phyloP scores from a whole-genome alignment of 2,329 filamentous ascomycete genomes.

The Dactylellina cionopaga region DNA sequence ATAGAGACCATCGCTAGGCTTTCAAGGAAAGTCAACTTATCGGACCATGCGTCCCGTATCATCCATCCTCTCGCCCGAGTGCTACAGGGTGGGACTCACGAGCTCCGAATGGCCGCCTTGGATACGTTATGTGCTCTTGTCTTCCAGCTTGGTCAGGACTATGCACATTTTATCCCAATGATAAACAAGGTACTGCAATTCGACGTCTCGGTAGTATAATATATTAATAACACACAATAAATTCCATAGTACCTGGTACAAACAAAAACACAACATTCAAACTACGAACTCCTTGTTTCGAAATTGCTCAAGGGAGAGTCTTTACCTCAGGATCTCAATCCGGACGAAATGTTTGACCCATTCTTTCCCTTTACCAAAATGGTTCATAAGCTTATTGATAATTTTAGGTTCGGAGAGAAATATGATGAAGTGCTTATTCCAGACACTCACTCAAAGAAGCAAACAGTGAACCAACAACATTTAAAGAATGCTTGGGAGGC shows the following conservation, averaged over 20 bases:
- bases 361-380: not conserved
- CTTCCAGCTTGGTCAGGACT: conserved; percentile 94
- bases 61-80: conserved; percentile 91
- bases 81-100: conserved; percentile 75
- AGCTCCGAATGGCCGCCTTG: conserved; percentile 81
- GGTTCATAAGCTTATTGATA: not conserved
- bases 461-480: conserved; percentile 97
- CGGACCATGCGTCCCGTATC: conserved; percentile 95
- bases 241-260: conserved; percentile 68
- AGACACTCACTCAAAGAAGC: conserved; percentile 88
- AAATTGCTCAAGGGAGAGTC: conserved; percentile 95
- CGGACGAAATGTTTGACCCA: conserved; percentile 69
- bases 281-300: conserved; percentile 89
- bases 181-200: conserved; percentile 77
- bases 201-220: not conserved
- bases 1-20: conserved; percentile 96
- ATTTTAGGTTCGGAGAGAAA: conserved; percentile 71
- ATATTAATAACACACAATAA: too few species aligned
- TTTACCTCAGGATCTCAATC: conserved; percentile 91
- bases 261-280: conserved; percentile 85
- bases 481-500: conserved; percentile 97
- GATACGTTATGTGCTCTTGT: conserved; percentile 96
- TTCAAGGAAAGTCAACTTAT: conserved; percentile 94
- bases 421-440: conserved; percentile 82
- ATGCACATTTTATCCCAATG: conserved; percentile 90